These are phyloP conservation scores for Fusarium nodosum DNA, from an alignment of 2,329 filamentous ascomycete genomes.

Conservation along the genomic window DNA sequence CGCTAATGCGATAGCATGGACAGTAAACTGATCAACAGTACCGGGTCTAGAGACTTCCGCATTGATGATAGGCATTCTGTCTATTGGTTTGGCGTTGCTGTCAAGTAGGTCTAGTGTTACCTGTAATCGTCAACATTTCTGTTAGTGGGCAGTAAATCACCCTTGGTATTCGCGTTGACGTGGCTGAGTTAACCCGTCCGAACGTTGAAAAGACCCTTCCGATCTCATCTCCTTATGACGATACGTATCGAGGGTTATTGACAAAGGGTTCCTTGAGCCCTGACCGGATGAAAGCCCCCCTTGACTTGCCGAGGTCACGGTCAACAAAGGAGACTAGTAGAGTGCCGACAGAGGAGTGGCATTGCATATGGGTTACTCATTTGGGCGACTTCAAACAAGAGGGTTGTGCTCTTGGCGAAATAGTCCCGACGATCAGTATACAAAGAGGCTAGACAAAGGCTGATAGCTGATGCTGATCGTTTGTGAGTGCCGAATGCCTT, in stretches of 20 bases:
- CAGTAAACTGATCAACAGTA: constrained; percentile 3
- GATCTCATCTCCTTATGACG: constrained; percentile 5
- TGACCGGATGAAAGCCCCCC: constrained; percentile 5
- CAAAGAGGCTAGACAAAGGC: constrained; percentile 18
- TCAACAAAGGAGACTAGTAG: constrained; percentile 16
- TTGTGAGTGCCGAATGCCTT: constrained; percentile 30
- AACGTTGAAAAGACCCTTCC: neutral
- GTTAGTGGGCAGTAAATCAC: constrained; percentile 11
- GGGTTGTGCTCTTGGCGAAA: constrained; percentile 34
- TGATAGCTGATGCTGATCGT: constrained; percentile 39
- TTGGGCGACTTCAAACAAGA: constrained; percentile 33
- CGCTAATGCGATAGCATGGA: neutral
- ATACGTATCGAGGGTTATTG: neutral
- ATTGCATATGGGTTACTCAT: constrained; percentile 24
- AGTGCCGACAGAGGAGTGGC: neutral
- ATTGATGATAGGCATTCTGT: neutral
- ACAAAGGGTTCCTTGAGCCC: constrained; percentile 1
- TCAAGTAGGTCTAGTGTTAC: constrained; percentile 20
- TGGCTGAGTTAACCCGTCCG: constrained; percentile 7
- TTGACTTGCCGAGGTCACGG: constrained; percentile 24
- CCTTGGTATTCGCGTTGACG: constrained; percentile 5
- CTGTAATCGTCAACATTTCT: constrained; percentile 2
- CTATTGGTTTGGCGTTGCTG: constrained; percentile 34
- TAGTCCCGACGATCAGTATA: constrained; percentile 38
- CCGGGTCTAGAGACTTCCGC: constrained; percentile 1